Evolutionary conservation across 1,139 yeast species (phyloP), one percentile per base, ranked within the genome.

Genomic region (Candida tunisiensis): DNA sequence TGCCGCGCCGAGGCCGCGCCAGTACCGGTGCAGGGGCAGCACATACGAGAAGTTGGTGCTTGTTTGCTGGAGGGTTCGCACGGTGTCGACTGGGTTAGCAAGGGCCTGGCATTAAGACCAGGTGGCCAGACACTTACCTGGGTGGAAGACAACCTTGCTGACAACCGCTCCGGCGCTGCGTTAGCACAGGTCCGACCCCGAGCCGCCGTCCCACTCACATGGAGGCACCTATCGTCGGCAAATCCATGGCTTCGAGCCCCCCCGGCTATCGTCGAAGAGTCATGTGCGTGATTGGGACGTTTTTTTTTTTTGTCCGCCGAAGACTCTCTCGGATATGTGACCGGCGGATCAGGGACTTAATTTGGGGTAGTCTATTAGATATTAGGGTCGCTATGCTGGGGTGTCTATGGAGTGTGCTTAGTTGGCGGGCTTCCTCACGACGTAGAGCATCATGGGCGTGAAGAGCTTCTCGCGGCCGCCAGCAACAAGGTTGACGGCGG

Each of bases 381-480:
- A 6, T 8, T 8, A 16, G 8, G 8, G 18, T 8, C 18, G 18
- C 6, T 6, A 16, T 16, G 6, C 18, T 6, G 8, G 6, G 6
- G 8, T 7, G 6, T 7, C 18, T 16, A 16, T 15, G 17, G 10
- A 17, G 9, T 19, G 7, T 17, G 7, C n/a, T n/a, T 7, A 24
- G 12, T 34, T 30, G 29, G 37, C 44, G 22, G 95, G 95, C 60
- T 83, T 83, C 60, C 68, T 75, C 45, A 69, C 82, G 41, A 85
- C 67, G 52, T 74, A 85, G 52, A 85, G 65, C 88, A 80, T 77
- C 96, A 85, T 85, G 48, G 96, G 96, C 26, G 95, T 83, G 59
- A 85, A 85, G 42, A 85, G 64, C 47, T 77, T 74, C 53, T 74
- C 67, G 55, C 65, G 66, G 53, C 94, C 98, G 56, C 98, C 98